Base-by-base conservation (phyloP, 768 basidiomycete genomes). In the Pulveroboletus sp. region DNA sequence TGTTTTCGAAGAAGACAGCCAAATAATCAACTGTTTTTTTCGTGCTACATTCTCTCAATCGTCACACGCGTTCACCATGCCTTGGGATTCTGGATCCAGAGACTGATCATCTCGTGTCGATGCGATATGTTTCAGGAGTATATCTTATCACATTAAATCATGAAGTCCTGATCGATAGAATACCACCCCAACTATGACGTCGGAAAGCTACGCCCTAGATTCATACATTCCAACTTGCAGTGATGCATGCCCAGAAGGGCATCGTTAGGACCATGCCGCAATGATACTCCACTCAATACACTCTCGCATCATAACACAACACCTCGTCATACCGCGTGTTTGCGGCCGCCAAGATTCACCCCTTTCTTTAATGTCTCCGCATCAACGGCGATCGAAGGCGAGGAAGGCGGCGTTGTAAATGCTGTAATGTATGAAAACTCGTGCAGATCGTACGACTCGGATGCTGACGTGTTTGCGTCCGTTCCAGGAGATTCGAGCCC, bases 341-440 rank as follows among this genome's bases (percentile, higher is more conserved):
- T 53, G 43, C 32, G 36, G 41, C 54, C 56, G 38, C 30, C 35
- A 35, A 45, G 32, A 14, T 27, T 19, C 17, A 32, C 49, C 43
- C 47, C 57, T 39, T 42, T 55, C 53, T 54, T 38, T 19, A 49
- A 34, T 10, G 41, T 40, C 50, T 53, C 51, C 20, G 22, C 49
- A 41, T 40, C 46, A 43, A 50, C 32, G 31, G 34, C 47, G 6
- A 43, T 48, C 6, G 61, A 63, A 53, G 62, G 63, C 14, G 62
- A 62, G 22, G 63, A 61, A 44, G 64, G 56, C 46, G 58, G 64
- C 47, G 67, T 68, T 22, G 65, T 64, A 31, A 63, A 62, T 12
- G 62, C 65, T 11, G 64, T 67, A 29, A 64, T 26, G 40, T 67
- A 62, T 24, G 67, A 68, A 60, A 62, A 60, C 55, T 64, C 64